Evolutionary conservation across 768 basidiomycete genomes (phyloP).

Genomic region (Termitomyces sp.): DNA sequence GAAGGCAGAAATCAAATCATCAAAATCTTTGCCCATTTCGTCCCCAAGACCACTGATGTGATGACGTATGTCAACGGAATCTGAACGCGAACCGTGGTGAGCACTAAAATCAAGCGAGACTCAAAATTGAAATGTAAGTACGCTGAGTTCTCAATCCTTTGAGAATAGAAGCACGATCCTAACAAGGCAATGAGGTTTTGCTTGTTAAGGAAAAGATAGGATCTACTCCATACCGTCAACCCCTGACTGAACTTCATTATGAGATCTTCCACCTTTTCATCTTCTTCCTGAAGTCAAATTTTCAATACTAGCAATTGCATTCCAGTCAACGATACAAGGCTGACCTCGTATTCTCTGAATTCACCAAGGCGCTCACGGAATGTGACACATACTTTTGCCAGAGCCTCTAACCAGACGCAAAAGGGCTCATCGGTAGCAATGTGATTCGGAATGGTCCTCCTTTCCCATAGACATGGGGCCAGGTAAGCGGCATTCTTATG

Average conservation of each 20-base stretch:
- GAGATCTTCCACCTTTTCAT: conserved; percentile 7
- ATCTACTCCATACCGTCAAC: conserved; percentile 6
- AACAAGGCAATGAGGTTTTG: too few relatives aligned
- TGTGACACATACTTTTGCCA: conserved; percentile 8
- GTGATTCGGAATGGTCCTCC: background rate
- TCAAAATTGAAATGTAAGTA: background rate
- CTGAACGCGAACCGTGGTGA: background rate
- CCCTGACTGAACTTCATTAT: conserved; percentile 9
- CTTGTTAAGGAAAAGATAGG: background rate
- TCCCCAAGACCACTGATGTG: conserved; percentile 14
- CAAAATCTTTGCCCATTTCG: conserved; percentile 11
- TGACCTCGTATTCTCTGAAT: conserved; percentile 17
- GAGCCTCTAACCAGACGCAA: conserved; percentile 2
- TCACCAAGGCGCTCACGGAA: conserved; percentile 14
- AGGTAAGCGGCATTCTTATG: conserved; percentile 5
- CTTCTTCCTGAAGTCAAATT: background rate
- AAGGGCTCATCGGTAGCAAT: background rate
- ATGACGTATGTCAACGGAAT: conserved; percentile 4
- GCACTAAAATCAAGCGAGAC: too few relatives aligned
- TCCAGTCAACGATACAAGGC: conserved; percentile 1
- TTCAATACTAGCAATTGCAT: background rate
- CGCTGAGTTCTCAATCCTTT: conserved; percentile 5
- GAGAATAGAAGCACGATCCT: conserved; percentile 15
- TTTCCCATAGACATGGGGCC: background rate
- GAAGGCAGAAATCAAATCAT: conserved; percentile 7